phyloP scores from a whole-genome alignment of 2,329 filamentous ascomycete species.

The Stemphylium lycopersici region DNA sequence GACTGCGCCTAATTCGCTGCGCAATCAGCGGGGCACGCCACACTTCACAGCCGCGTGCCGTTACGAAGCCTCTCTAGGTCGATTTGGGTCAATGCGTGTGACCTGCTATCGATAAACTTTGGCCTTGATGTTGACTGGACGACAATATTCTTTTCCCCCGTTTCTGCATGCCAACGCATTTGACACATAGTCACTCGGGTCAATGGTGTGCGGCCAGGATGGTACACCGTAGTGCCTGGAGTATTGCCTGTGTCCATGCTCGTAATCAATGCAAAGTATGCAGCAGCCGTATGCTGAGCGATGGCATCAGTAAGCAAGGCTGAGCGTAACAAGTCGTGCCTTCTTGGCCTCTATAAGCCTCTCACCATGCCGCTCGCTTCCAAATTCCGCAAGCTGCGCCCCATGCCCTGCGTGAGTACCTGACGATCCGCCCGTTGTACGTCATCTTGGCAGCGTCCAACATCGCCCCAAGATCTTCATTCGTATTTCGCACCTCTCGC shows the following conservation, averaged over 20 bases:
- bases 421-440: background rate
- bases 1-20: constrained; percentile 9
- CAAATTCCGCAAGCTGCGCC: background rate
- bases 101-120: background rate
- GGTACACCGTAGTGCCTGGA: too few relatives aligned
- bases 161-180: background rate
- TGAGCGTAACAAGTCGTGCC: too few relatives aligned
- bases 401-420: background rate
- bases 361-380: too few relatives aligned
- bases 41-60: constrained; percentile 15
- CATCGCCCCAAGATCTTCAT: constrained; percentile 4
- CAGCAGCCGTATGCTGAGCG: too few relatives aligned
- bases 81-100: background rate
- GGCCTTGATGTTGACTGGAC: too few relatives aligned
- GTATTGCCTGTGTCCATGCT: background rate
- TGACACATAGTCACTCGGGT: background rate
- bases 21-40: constrained; percentile 14
- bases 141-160: background rate
- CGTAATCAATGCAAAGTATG: too few relatives aligned
- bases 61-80: constrained; percentile 16
- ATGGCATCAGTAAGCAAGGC: too few relatives aligned
- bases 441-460: background rate
- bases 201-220: background rate
- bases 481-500: background rate
- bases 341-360: too few relatives aligned